These are phyloP conservation scores for Funneliformis caledonium DNA, from an alignment of 371 early-diverging fungal genomes.

Conservation along the genomic window DNA sequence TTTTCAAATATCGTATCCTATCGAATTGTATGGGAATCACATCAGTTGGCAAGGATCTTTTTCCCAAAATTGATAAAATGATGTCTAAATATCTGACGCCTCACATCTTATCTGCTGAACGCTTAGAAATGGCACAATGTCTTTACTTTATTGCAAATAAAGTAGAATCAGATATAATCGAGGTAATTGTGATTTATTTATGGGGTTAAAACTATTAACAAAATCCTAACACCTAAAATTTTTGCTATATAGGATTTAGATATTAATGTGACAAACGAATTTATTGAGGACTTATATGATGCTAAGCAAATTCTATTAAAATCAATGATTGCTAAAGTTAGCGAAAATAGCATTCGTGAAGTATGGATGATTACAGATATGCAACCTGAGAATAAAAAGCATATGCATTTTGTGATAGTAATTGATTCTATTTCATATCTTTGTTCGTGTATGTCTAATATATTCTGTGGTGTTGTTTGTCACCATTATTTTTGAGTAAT, in stretches of 20 bases:
- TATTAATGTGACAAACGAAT: too few relatives aligned
- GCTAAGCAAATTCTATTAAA: constrained; percentile 4
- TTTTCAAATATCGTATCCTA: neutral
- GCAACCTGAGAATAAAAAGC: neutral
- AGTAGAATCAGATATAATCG: neutral
- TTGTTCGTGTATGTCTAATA: constrained; percentile 30
- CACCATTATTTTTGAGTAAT: too few relatives aligned
- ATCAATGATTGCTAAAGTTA: constrained; percentile 14
- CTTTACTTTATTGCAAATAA: neutral
- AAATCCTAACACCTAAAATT: too few relatives aligned
- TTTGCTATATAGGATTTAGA: too few relatives aligned
- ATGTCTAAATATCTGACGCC: too few relatives aligned
- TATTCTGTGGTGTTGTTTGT: neutral
- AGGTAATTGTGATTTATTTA: neutral
- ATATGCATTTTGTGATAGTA: neutral
- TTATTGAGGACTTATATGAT: constrained; percentile 14
- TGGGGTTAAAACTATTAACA: too few relatives aligned
- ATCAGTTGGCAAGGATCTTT: too few relatives aligned
- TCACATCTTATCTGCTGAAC: too few relatives aligned
- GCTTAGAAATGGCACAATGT: too few relatives aligned
- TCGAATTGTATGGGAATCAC: neutral
- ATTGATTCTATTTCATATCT: constrained; percentile 21
- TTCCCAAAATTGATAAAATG: too few relatives aligned
- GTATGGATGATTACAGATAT: constrained; percentile 21
- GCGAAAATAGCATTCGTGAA: constrained; percentile 9